These are phyloP conservation scores for Bauhinia variegata DNA, from an alignment of 306 rosid genomes.

Conservation along the genomic window DNA sequence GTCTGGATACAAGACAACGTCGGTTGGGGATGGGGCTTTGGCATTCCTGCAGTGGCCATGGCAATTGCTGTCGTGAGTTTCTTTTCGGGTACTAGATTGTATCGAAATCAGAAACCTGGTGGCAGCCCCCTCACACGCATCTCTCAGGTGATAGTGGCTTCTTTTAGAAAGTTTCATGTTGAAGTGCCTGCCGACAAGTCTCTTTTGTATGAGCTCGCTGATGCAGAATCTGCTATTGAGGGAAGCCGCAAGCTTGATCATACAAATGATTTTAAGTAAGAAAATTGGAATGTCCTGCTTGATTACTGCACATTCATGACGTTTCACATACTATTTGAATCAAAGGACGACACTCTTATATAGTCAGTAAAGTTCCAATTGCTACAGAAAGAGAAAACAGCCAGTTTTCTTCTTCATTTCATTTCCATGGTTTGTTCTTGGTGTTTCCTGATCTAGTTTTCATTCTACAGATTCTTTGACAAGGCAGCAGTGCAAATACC, in stretches of 20 bases:
- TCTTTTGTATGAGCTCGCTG: constrained; percentile 62
- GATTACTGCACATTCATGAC: too few relatives aligned
- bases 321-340: too few relatives aligned
- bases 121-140: constrained; percentile 75
- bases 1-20: constrained; percentile 72
- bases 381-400: too few relatives aligned
- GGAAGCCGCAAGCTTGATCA: constrained; percentile 86
- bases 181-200: constrained; percentile 57
- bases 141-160: constrained; percentile 67
- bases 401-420: neutral
- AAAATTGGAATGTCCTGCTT: too few relatives aligned
- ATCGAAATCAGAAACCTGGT: constrained; percentile 72
- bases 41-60: constrained; percentile 74
- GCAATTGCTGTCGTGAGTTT: constrained; percentile 69
- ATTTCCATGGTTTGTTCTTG: neutral
- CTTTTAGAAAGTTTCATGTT: constrained; percentile 50
- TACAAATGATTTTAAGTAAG: constrained; percentile 63
- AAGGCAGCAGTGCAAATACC: constrained; percentile 72
- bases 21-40: constrained; percentile 88
- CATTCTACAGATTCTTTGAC: constrained; percentile 85
- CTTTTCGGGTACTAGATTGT: constrained; percentile 69
- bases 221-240: constrained; percentile 56
- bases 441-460: neutral
- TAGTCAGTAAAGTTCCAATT: too few relatives aligned
- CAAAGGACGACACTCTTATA: too few relatives aligned